phyloP scores from a whole-genome alignment of 352 stramenopile species.

The Globisporangium sylvaticum region DNA sequence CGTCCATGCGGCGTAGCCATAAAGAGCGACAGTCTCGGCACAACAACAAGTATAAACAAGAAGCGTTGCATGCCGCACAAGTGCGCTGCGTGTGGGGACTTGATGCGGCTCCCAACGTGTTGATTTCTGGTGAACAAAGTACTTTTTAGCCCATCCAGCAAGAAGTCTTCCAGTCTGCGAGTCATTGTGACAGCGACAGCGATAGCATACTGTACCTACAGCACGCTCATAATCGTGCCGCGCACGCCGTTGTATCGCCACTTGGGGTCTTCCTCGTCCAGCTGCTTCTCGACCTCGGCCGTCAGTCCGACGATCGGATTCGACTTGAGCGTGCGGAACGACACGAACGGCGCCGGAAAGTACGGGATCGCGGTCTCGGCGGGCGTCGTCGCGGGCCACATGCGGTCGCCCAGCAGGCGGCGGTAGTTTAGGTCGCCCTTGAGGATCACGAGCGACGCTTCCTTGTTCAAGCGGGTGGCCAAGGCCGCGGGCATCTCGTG shows the following conservation, averaged over 20 bases:
- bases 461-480: slow-evolving; percentile 29
- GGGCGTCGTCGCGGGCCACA: slow-evolving; percentile 83
- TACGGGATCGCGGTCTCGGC: slow-evolving; percentile 84
- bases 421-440: slow-evolving; percentile 98
- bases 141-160: neutral
- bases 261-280: slow-evolving; percentile 49
- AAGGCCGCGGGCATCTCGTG: slow-evolving; percentile 53
- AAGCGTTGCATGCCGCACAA: neutral
- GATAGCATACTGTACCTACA: slow-evolving; percentile 18
- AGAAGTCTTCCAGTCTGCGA: no score
- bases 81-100: neutral
- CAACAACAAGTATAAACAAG: neutral
- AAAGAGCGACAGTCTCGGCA: neutral
- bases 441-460: slow-evolving; percentile 89
- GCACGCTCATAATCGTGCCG: slow-evolving; percentile 58
- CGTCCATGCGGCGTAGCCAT: neutral
- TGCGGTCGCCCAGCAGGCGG: slow-evolving; percentile 90
- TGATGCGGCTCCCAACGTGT: neutral
- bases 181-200: neutral
- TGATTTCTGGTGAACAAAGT: neutral
- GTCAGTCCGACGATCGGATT: slow-evolving; percentile 58
- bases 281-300: slow-evolving; percentile 29
- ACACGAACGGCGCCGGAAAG: slow-evolving; percentile 62
- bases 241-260: slow-evolving; percentile 70
- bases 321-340: slow-evolving; percentile 72